phyloP scores from a whole-genome alignment of 2,329 filamentous ascomycete genomes.

The Didymella lethalis region DNA sequence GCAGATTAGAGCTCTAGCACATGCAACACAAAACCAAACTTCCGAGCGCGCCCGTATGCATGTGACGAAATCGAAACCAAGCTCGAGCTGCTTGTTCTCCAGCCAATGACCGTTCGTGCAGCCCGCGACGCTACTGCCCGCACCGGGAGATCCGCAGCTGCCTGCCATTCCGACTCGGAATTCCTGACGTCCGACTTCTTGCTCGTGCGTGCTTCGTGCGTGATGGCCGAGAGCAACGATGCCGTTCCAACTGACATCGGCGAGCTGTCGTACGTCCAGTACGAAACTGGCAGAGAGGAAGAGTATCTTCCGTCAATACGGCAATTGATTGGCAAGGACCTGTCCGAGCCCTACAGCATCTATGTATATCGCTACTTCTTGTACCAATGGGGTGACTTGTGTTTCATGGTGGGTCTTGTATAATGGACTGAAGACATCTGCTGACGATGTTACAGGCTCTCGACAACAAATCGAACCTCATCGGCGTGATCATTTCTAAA shows the following conservation, averaged over 20 bases:
- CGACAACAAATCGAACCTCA: conserved; percentile 62
- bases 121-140: conserved; percentile 9
- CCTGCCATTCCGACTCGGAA: conserved; percentile 16
- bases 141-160: not conserved
- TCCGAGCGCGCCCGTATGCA: conserved; percentile 11
- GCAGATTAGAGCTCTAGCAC: conserved; percentile 11
- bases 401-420: conserved; percentile 75
- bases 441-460: conserved; percentile 38
- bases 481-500: conserved; percentile 94
- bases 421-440: not conserved
- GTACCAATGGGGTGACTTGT: conserved; percentile 97
- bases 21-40: conserved; percentile 9
- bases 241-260: not conserved
- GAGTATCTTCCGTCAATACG: conserved; percentile 84
- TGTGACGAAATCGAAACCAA: conserved; percentile 10
- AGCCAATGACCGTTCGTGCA: conserved; percentile 7
- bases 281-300: conserved; percentile 66
- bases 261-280: conserved; percentile 63
- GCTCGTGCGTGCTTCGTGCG: conserved; percentile 2
- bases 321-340: conserved; percentile 90
- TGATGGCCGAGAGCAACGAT: conserved; percentile 16
- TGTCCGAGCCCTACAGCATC: conserved; percentile 98
- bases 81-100: not conserved
- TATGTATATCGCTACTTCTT: conserved; percentile 99
- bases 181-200: conserved; percentile 1